Evolutionary conservation across 305 asterid genomes (phyloP).

Genomic region (Fraxinus sp.): DNA sequence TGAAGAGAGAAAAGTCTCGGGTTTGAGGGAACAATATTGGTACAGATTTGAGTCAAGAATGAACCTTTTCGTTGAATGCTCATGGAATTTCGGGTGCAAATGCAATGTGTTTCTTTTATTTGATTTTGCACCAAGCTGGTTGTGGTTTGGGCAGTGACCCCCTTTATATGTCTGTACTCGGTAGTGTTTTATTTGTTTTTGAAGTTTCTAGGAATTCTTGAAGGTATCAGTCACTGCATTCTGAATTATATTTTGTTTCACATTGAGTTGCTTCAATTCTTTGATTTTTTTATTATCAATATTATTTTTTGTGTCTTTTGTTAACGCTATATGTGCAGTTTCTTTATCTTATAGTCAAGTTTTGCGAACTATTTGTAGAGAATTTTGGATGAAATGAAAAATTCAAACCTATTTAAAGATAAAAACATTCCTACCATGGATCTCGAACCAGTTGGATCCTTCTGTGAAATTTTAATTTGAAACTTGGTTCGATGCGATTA

Average conservation of each 20-base stretch:
- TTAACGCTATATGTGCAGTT: not conserved
- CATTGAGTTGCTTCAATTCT: not conserved
- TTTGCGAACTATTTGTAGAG: not conserved
- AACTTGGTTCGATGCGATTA: not conserved
- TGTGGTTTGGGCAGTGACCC: constrained; percentile 66
- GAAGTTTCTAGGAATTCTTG: not conserved
- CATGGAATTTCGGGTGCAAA: not conserved
- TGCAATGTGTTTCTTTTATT: not conserved
- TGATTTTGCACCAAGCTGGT: constrained; percentile 17
- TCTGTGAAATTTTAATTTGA: not conserved
- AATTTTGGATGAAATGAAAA: not conserved
- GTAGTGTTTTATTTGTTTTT: not conserved
- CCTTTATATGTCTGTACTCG: constrained; percentile 10
- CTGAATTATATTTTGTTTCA: not conserved
- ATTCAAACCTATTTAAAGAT: not conserved
- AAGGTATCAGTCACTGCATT: not conserved
- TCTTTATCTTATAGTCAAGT: not conserved
- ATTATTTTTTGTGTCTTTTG: not conserved
- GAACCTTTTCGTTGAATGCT: constrained; percentile 35
- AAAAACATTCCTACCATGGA: not conserved
- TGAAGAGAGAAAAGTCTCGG: not conserved
- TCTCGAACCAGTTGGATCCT: not conserved
- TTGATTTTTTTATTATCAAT: not conserved
- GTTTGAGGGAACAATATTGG: not conserved
- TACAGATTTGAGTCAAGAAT: constrained; percentile 71